These are phyloP conservation scores for Talaromyces adpressus DNA, from an alignment of 495 filamentous ascomycete species.

Conservation along the genomic window DNA sequence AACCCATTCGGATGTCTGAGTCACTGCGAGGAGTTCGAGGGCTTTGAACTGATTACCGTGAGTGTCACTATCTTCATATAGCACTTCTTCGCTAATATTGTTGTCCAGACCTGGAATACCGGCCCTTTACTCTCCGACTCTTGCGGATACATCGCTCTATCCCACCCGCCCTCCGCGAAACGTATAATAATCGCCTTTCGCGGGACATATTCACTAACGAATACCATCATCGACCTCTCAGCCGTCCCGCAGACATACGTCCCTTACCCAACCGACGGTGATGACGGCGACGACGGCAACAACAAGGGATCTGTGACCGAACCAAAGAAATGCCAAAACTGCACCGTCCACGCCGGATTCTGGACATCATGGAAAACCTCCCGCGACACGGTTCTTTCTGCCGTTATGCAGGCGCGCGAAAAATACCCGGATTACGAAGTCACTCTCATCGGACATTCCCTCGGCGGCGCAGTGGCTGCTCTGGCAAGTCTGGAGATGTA, in stretches of 20 bases:
- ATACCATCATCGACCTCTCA: constrained; percentile 82
- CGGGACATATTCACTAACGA: constrained; percentile 87
- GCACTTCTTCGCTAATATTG: not conserved
- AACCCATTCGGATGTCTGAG: constrained; percentile 80
- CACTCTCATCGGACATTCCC: constrained; percentile 78
- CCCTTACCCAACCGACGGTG: constrained; percentile 63
- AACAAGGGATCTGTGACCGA: constrained; percentile 2
- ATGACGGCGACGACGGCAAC: constrained; percentile 14
- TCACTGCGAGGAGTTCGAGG: constrained; percentile 72
- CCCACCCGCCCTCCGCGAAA: constrained; percentile 51
- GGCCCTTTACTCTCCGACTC: constrained; percentile 81
- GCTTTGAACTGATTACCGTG: constrained; percentile 67
- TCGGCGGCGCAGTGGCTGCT: constrained; percentile 87
- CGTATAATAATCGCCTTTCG: constrained; percentile 88
- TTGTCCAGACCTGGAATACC: constrained; percentile 75
- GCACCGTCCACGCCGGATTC: constrained; percentile 90
- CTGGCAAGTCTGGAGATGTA: constrained; percentile 75
- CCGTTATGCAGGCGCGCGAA: constrained; percentile 44
- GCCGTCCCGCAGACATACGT: constrained; percentile 84
- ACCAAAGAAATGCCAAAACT: constrained; percentile 57
- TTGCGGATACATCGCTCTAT: constrained; percentile 88
- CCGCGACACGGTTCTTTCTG: constrained; percentile 53
- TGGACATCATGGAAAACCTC: constrained; percentile 74
- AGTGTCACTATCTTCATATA: constrained; percentile 9
- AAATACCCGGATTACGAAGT: constrained; percentile 65